Base-by-base conservation (phyloP, 2,329 filamentous ascomycete genomes). In the Penicillium griseofulvum region DNA sequence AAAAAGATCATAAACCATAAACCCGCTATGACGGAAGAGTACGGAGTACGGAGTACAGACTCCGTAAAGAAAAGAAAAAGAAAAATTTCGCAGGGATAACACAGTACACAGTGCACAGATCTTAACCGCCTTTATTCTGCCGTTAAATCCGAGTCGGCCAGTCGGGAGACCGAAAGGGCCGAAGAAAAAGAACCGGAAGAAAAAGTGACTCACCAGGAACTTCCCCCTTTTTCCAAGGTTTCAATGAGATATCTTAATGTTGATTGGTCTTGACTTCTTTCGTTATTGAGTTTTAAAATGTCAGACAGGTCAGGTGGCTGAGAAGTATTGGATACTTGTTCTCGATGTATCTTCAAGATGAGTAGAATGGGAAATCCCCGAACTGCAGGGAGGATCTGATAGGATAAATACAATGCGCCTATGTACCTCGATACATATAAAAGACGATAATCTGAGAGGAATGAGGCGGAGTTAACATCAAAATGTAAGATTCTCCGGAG, bases 161-260 rank as follows among this genome's bases (percentile, higher is more conserved):
- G 37, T 49, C 45, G 44, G 51, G 29, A 29, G 9, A 7, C 52
- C 60, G 57, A 60, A 1, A 47, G 41, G 41, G 34, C 57, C 62
- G 56, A 60, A 65, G 63, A 65, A 63, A 65, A 65, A 60, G 63
- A 65, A 64, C 55, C 63, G 63, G 63, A 59, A 36, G 22, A 33
- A 56, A 43, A 50, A 17, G 49, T 65, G 63, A 65, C 49, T 65
- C 63, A 65, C 49, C 38, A 29, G 47, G 17, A 29, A 42, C 17
- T n/a, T n/a, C 22, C 47, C 52, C 46, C 39, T n/a, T 42, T 45
- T 54, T 24, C 38, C 51, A 53, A n/a, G 38, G 38, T 54, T 37
- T n/a, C 5, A 33, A 50, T 11, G 19, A 26, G 37, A 39, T 38
- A 1, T 12, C 4, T 28, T 16, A 11, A 19, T 37, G 10, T 5